phyloP scores from a whole-genome alignment of 306 rosid genomes.

The Castanospermum australe region DNA sequence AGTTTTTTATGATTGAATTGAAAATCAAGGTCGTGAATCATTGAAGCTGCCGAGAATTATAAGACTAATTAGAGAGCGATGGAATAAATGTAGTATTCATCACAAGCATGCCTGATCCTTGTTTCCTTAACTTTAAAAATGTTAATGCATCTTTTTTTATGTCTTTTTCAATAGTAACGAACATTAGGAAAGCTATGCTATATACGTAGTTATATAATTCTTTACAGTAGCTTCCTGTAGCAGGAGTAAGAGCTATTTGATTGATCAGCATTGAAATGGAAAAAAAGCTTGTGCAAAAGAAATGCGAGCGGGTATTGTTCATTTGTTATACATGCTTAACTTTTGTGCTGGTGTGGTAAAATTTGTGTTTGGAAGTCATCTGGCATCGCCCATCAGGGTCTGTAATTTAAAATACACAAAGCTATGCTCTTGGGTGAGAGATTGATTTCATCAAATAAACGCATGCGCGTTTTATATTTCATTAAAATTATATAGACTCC shows the following conservation, averaged over 20 bases:
- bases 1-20: not conserved
- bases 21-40: not conserved
- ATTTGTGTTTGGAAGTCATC: not conserved
- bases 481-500: not conserved
- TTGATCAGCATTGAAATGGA: constrained; percentile 26
- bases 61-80: not conserved
- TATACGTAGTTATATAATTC: not conserved
- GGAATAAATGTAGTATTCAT: not conserved
- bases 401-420: constrained; percentile 14
- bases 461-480: not conserved
- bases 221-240: not conserved
- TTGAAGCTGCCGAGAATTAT: not conserved
- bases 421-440: not conserved
- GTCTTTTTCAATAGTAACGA: not conserved
- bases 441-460: constrained; percentile 5
- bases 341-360: not conserved
- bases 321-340: constrained; percentile 21
- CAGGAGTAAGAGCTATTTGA: constrained; percentile 38
- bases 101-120: not conserved
- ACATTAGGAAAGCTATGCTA: constrained; percentile 12
- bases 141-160: not conserved
- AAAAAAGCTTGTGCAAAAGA: constrained; percentile 1
- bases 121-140: constrained; percentile 1
- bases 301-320: constrained; percentile 43
- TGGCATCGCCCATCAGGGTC: not conserved